A percentile compares a stretch with the other conserved stretches of the same genome.
Conservation (phyloP, 2,329 filamentous ascomycete species). For the Cladosporium sp. region DNA sequence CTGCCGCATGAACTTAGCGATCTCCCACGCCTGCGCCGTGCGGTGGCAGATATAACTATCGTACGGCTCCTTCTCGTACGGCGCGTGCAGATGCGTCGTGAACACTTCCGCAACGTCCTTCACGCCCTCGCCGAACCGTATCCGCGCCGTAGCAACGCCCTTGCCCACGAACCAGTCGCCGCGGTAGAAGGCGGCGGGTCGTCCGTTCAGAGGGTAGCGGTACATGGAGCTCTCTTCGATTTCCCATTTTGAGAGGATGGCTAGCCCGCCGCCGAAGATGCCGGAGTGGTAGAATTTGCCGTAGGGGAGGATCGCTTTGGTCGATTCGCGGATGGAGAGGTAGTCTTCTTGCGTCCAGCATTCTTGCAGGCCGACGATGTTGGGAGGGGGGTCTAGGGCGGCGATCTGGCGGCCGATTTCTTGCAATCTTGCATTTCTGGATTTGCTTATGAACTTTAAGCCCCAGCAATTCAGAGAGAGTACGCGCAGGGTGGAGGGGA, state of each 20-base stretch:
- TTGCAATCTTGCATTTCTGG: conserved; percentile 70
- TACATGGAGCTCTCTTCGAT: conserved; percentile 86
- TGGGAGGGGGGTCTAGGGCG: conserved; percentile 60
- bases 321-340: conserved; percentile 68
- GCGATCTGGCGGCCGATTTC: conserved; percentile 84
- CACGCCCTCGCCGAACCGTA: conserved; percentile 61
- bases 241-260: conserved; percentile 86
- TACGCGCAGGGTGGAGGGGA: conserved; percentile 59
- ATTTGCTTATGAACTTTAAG: conserved; percentile 77
- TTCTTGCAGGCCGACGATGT: conserved; percentile 92
- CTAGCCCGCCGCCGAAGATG: conserved; percentile 83
- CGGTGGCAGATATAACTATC: conserved; percentile 90
- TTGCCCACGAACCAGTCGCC: conserved; percentile 98
- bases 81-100: conserved; percentile 81
- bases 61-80: conserved; percentile 73
- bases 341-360: conserved; percentile 90
- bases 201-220: conserved; percentile 83
- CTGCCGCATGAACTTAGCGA: conserved; percentile 80
- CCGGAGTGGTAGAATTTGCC: conserved; percentile 92
- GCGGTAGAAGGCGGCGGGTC: conserved; percentile 88
- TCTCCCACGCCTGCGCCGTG: conserved; percentile 90
- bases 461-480: conserved; percentile 97
- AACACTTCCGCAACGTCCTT: conserved; percentile 81
- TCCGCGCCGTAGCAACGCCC: conserved; percentile 78
- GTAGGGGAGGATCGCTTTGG: conserved; percentile 71